Evolutionary conservation across 202 grass and related monocot species (phyloP).

Genomic region (Panicum virgatum): DNA sequence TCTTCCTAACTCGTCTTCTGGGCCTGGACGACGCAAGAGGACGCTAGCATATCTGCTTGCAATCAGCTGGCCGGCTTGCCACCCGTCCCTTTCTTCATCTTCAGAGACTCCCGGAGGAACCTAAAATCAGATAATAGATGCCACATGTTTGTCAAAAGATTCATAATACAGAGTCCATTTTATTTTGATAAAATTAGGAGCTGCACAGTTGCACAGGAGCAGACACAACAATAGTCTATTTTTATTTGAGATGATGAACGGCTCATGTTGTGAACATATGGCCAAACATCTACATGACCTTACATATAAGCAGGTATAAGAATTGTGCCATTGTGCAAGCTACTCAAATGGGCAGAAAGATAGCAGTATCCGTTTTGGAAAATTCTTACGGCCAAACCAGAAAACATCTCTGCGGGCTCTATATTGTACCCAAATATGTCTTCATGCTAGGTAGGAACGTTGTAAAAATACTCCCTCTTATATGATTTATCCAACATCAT

Average conservation of each 20-base stretch:
- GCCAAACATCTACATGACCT: background rate
- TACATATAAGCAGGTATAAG: background rate
- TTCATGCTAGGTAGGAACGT: background rate
- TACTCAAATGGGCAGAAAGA: background rate
- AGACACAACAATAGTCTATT: background rate
- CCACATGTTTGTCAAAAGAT: background rate
- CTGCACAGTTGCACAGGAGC: too few relatives aligned
- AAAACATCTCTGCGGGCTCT: background rate
- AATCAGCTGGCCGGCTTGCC: background rate
- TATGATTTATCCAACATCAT: too few relatives aligned
- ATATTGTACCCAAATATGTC: background rate
- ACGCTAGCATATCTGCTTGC: background rate
- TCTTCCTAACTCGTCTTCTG: background rate
- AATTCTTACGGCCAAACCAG: background rate
- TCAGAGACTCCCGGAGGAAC: background rate
- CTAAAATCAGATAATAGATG: background rate
- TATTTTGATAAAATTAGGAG: background rate
- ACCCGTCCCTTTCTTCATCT: background rate
- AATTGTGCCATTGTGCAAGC: background rate
- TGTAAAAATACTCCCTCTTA: too few relatives aligned
- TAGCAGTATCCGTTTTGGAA: background rate
- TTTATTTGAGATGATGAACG: background rate
- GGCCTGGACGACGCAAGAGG: background rate
- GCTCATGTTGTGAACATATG: background rate
- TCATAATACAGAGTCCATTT: background rate